Percentiles rank a stretch among this genome's conserved stretches.
Conservation (phyloP, 2,329 filamentous ascomycete species). For the Xylariaceae sp. region DNA sequence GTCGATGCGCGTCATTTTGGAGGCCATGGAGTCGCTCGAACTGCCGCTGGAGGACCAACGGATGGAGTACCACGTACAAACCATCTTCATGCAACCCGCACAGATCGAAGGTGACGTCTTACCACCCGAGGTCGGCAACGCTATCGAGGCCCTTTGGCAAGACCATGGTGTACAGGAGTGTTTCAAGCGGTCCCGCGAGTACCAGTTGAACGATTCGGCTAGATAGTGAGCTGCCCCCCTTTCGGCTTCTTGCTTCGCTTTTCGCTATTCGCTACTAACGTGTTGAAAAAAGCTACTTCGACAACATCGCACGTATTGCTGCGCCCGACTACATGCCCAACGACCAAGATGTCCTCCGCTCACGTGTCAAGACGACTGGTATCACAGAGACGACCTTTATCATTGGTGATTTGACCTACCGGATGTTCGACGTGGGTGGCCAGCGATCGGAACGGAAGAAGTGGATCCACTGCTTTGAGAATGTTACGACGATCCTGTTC, state of each 20-base stretch:
- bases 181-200: slow-evolving; percentile 92
- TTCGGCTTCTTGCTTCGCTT: neutral
- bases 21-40: slow-evolving; percentile 64
- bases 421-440: slow-evolving; percentile 96
- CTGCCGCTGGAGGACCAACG: slow-evolving; percentile 85
- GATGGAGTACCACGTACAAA: slow-evolving; percentile 96
- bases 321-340: slow-evolving; percentile 90
- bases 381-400: slow-evolving; percentile 96
- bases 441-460: slow-evolving; percentile 97
- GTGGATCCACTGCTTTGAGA: slow-evolving; percentile 99
- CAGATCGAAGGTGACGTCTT: slow-evolving; percentile 94
- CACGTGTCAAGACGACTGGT: slow-evolving; percentile 95
- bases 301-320: slow-evolving; percentile 86
- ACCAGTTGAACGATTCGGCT: slow-evolving; percentile 93
- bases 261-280: neutral
- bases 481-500: slow-evolving; percentile 95
- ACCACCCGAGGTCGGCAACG: slow-evolving; percentile 88
- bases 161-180: slow-evolving; percentile 89
- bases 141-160: slow-evolving; percentile 89
- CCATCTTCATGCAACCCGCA: slow-evolving; percentile 96
- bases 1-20: slow-evolving; percentile 64
- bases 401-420: slow-evolving; percentile 88
- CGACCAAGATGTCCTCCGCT: slow-evolving; percentile 90
- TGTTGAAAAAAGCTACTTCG: slow-evolving; percentile 68
- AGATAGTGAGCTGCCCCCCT: slow-evolving; percentile 68